These are phyloP conservation scores for Paramyrothecium sp. DNA, from an alignment of 2,329 filamentous ascomycete species.

Conservation along the genomic window DNA sequence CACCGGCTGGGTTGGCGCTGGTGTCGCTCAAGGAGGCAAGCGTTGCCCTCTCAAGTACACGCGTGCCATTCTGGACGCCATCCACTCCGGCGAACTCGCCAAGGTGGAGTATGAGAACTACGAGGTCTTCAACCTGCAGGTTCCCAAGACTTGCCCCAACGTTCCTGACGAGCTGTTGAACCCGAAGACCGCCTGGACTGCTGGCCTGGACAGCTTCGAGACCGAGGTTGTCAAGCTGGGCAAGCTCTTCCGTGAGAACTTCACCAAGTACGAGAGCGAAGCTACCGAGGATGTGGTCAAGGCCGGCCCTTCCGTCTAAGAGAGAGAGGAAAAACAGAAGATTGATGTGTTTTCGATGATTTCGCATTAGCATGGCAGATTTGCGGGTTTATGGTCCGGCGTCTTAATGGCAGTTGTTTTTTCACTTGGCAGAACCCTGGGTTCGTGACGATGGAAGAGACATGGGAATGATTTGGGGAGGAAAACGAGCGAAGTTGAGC, in stretches of 20 bases:
- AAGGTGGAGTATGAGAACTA: slow-evolving; percentile 93
- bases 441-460: background rate
- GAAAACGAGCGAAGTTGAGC: slow-evolving; percentile 14
- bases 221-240: slow-evolving; percentile 89
- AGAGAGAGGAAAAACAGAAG: background rate
- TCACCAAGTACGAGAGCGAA: slow-evolving; percentile 88
- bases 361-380: background rate
- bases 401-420: background rate
- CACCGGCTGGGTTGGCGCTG: slow-evolving; percentile 95
- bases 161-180: slow-evolving; percentile 93
- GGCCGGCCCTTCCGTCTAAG: slow-evolving; percentile 51
- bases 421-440: background rate
- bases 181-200: slow-evolving; percentile 89
- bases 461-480: slow-evolving; percentile 11
- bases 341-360: no score
- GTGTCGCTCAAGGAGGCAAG: slow-evolving; percentile 88
- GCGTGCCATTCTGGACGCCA: slow-evolving; percentile 94
- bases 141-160: slow-evolving; percentile 87
- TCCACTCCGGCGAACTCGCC: slow-evolving; percentile 94
- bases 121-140: slow-evolving; percentile 92
- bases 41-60: slow-evolving; percentile 98
- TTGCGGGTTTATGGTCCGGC: background rate
- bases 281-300: slow-evolving; percentile 77
- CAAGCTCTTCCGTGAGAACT: slow-evolving; percentile 91
- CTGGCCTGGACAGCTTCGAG: slow-evolving; percentile 77